Conservation (phyloP, 2,329 filamentous ascomycete species). For the Monilinia fructigena region DNA sequence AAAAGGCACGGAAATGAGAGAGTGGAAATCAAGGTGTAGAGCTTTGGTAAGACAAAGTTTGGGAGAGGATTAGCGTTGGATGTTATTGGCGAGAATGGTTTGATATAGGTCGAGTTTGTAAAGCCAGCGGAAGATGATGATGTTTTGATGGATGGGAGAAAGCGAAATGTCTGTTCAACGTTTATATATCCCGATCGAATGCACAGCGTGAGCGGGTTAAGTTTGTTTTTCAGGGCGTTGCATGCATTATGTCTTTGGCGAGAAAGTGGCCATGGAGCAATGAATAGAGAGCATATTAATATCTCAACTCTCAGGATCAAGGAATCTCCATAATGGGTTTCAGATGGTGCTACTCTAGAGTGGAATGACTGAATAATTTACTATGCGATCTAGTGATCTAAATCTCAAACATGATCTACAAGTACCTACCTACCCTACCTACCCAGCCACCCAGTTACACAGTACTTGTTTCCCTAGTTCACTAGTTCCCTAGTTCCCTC, state of each 20-base stretch:
- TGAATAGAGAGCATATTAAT: neutral
- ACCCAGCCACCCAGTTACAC: no score
- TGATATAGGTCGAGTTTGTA: neutral
- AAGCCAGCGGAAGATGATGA: neutral
- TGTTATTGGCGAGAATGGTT: neutral
- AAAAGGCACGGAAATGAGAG: conserved; percentile 48
- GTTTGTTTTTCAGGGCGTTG: neutral
- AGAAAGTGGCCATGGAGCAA: neutral
- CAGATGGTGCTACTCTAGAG: no score
- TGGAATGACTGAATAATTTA: no score
- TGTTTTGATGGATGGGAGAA: neutral
- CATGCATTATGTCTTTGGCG: neutral
- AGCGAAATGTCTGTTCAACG: neutral
- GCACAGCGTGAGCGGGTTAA: conserved; percentile 1
- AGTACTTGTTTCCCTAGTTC: no score
- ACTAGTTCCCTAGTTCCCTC: no score
- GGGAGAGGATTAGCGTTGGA: conserved; percentile 60
- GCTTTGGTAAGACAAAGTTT: conserved; percentile 78
- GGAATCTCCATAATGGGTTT: no score
- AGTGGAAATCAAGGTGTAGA: conserved; percentile 77
- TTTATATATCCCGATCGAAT: neutral
- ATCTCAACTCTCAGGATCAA: no score
- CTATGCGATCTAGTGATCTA: no score
- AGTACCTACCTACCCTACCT: no score
- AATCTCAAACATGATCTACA: no score